Percentiles rank a stretch among this genome's conserved stretches.
Evolutionary conservation across 441 rosid genomes (phyloP).

Genomic region (Bocquillonia castaneifolia): DNA sequence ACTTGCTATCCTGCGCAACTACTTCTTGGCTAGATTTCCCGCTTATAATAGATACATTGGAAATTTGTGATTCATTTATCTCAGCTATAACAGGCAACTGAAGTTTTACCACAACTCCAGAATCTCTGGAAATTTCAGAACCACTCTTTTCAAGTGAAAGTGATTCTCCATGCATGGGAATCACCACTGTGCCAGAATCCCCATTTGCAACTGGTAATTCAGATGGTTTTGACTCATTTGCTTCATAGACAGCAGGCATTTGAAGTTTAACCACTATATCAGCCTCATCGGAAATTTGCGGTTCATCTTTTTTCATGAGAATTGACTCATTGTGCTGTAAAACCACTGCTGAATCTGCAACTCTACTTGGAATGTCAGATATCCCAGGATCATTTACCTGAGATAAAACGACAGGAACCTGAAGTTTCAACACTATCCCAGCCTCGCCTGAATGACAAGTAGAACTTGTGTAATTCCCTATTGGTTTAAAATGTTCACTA

Average conservation of each 20-base stretch:
- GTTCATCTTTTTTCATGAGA: slow-evolving; percentile 22
- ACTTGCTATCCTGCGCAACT: slow-evolving; percentile 25
- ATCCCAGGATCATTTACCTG: slow-evolving; percentile 24
- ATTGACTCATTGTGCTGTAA: slow-evolving; percentile 25
- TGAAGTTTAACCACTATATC: slow-evolving; percentile 15
- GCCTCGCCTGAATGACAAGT: slow-evolving; percentile 26
- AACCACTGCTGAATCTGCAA: slow-evolving; percentile 17
- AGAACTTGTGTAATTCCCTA: slow-evolving; percentile 18
- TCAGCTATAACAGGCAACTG: slow-evolving; percentile 28
- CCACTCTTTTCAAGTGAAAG: slow-evolving; percentile 8
- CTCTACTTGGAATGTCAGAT: slow-evolving; percentile 20
- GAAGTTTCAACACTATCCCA: slow-evolving; percentile 23
- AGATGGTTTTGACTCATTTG: slow-evolving; percentile 13
- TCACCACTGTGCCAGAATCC: slow-evolving; percentile 4
- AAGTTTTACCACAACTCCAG: slow-evolving; percentile 24
- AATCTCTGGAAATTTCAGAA: slow-evolving; percentile 20
- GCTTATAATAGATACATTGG: slow-evolving; percentile 22
- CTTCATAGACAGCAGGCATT: slow-evolving; percentile 18
- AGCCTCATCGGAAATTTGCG: slow-evolving; percentile 28
- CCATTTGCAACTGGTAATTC: slow-evolving; percentile 6
- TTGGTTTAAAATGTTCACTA: slow-evolving; percentile 21
- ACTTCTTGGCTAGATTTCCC: slow-evolving; percentile 21
- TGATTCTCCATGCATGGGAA: slow-evolving; percentile 4
- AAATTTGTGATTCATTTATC: slow-evolving; percentile 24
- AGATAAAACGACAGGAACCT: slow-evolving; percentile 26